Evolutionary conservation across 176 grass and related monocot species (phyloP), one percentile per base, ranked within the genome.

Genomic region (Pontederia crassipes): DNA sequence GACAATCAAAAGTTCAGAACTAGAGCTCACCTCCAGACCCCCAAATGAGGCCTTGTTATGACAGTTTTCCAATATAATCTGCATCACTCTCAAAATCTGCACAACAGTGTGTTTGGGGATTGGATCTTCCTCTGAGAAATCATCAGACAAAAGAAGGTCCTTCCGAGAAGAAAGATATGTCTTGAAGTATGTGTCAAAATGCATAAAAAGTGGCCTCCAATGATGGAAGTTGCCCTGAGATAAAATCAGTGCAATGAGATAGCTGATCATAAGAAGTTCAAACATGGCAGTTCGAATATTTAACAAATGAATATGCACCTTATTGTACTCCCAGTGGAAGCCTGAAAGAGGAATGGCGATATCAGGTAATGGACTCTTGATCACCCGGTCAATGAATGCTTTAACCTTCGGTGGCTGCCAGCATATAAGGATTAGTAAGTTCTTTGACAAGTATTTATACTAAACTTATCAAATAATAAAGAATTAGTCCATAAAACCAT

Each of bases 131-230:
- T 84, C 83, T 2, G 29, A 49, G 57, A 92, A 80, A 75, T 90
- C 77, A 80, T 92, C 87, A 75, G 79, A 88, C 70, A 98, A 72
- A 62, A 89, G 79, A 64, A 98, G 79, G 82, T 98, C 93, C 78
- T 91, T 88, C 64, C 93, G 85, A 68, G 62, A 85, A 75, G 93
- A 87, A 74, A 89, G 76, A 20, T 85, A 88, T 65, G 84, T 85
- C 79, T 92, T 98, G 76, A 92, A 98, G 73, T 91, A 98, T 28
- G 76, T 86, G 52, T 92, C 93, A 32, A 92, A 98, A 81, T 98
- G 93, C 71, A 81, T 52, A 79, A 98, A 98, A 17, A 98, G 75
- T 67, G 93, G 87, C 79, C 83, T 98, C 93, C 93, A 98, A 57
- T 98, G 87, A 75, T 92, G 79, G 54, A 98, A 98, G 85, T 98